Conservation (phyloP, 768 basidiomycete genomes). For the Nidularia sp. region DNA sequence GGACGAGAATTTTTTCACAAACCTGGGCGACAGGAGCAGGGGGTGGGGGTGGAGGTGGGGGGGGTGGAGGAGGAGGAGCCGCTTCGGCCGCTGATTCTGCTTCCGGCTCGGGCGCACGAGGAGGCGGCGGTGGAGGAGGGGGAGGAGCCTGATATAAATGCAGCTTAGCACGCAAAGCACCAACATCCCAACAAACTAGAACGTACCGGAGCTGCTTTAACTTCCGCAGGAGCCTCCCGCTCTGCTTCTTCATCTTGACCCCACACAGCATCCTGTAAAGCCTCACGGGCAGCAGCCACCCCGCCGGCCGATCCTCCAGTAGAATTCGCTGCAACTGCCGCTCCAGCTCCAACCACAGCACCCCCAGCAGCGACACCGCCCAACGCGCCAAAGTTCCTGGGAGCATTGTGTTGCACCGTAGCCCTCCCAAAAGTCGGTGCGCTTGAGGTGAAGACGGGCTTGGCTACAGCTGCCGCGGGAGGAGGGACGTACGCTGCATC, state of each 20-base stretch:
- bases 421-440: conserved; percentile 46
- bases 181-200: background rate
- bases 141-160: conserved; percentile 26
- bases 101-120: conserved; percentile 21
- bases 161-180: conserved; percentile 22
- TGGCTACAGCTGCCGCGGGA: conserved; percentile 21
- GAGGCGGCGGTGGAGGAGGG: conserved; percentile 36
- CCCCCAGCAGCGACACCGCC: conserved; percentile 23
- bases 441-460: conserved; percentile 36
- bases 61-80: conserved; percentile 32
- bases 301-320: conserved; percentile 9
- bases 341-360: conserved; percentile 30
- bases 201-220: conserved; percentile 22
- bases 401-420: conserved; percentile 26
- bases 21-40: conserved; percentile 41
- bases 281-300: conserved; percentile 15
- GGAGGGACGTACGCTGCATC: conserved; percentile 43
- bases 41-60: conserved; percentile 41
- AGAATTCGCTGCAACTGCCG: conserved; percentile 24
- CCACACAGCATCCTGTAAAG: conserved; percentile 26
- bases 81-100: conserved; percentile 20
- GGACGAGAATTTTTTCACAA: background rate
- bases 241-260: conserved; percentile 22
- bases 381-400: conserved; percentile 41
- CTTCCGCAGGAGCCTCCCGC: conserved; percentile 7